phyloP scores from a whole-genome alignment of 768 basidiomycete genomes.

The Lactarius tabidus region DNA sequence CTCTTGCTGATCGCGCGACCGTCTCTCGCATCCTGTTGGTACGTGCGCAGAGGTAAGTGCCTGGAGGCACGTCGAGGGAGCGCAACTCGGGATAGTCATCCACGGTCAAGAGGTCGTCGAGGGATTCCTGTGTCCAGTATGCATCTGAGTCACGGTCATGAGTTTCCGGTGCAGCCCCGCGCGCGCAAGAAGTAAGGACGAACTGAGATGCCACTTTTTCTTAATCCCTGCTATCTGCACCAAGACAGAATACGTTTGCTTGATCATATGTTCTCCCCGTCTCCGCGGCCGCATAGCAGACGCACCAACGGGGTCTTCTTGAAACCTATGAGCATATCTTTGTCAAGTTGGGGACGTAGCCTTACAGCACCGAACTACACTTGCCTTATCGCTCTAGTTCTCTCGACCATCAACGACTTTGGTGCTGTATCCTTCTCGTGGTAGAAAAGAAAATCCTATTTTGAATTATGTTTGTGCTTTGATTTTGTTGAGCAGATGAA shows the following conservation, averaged over 20 bases:
- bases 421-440: conserved; percentile 36
- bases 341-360: background rate
- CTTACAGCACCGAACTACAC: conserved; percentile 1
- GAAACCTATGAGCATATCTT: conserved; percentile 23
- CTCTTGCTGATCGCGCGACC: conserved; percentile 7
- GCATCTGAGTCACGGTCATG: conserved; percentile 47
- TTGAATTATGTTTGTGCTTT: background rate
- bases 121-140: conserved; percentile 65
- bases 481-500: background rate
- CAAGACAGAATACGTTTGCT: conserved; percentile 40
- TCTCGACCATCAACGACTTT: conserved; percentile 28
- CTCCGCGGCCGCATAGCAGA: conserved; percentile 23
- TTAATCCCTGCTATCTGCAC: conserved; percentile 31
- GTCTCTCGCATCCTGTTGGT: conserved; percentile 30
- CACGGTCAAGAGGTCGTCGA: conserved; percentile 53
- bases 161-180: background rate
- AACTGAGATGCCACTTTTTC: conserved; percentile 39
- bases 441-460: conserved; percentile 40
- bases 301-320: conserved; percentile 26
- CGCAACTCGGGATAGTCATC: conserved; percentile 56
- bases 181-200: conserved; percentile 16
- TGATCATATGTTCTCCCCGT: conserved; percentile 31
- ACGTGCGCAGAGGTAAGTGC: conserved; percentile 64
- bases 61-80: conserved; percentile 50
- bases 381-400: conserved; percentile 28